Base-by-base conservation (phyloP, 1,284 basidiomycete species). In the Ustilago esculenta region DNA sequence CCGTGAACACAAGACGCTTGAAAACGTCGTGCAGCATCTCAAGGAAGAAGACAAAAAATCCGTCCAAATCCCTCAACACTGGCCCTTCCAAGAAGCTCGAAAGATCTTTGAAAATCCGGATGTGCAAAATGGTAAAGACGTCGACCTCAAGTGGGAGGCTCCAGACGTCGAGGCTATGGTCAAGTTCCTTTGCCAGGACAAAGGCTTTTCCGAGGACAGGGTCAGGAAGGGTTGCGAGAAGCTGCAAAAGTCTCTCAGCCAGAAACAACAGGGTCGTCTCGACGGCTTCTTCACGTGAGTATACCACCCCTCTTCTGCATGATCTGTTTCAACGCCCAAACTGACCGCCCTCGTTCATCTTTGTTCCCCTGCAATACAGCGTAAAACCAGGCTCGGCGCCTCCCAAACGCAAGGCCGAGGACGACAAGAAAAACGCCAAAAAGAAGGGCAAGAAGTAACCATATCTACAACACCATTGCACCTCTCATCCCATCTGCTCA, bases 121-220 rank as follows among this genome's bases (percentile, higher is more conserved):
- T 65, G 94, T 98, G 11, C 85, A 88, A 9, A 90, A 92, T 40
- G 91, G 92, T 2, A 88, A 90, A 43, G 87, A 96, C 71, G 81
- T 97, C n/a, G 91, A 96, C 90, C 85, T 98, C 46, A 93, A 97
- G 72, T 99, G 95, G 95, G 92, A 90, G 66, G 86, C 87, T 63
- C 96, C 96, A 3, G 93, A 99, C 69, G 86, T 94, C 0, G 94
- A 98, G 20, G 96, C 93, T 1, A 86, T 99, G 7, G 90, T 99
- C 15, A 88, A 97, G 49, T 99, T 98, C 84, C 83, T 99, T 23
- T 95, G 97, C 18, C 88, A 85, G 37, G 92, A 98, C 77, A 98
- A 98, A 82, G 95, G 96, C 2, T 99, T 98, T 87, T 97, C 93
- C 73, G 95, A 98, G 85, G 95, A 99, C 25, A 90, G 95, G 41